Evolutionary conservation across 2,329 filamentous ascomycete species (phyloP).

Genomic region (Colletotrichum theobromicola): DNA sequence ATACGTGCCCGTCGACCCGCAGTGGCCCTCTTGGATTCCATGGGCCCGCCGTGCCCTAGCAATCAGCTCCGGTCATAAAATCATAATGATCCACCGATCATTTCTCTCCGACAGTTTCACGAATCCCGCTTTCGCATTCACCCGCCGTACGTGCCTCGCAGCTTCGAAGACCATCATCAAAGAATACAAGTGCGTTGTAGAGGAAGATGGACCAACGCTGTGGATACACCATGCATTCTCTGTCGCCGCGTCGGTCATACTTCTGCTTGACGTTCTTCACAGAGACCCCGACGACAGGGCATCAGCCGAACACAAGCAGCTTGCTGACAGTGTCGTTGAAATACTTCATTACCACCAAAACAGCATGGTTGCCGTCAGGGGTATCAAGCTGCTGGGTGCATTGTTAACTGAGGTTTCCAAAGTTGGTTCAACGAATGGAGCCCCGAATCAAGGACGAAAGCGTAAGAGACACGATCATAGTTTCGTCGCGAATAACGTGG

Average conservation of each 20-base stretch:
- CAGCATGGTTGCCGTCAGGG: background rate
- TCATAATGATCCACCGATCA: background rate
- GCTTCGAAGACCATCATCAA: constrained; percentile 43
- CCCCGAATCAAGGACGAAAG: background rate
- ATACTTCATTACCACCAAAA: background rate
- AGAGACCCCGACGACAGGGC: background rate
- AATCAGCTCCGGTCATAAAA: background rate
- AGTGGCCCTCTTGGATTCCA: background rate
- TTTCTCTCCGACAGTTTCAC: background rate
- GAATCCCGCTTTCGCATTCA: background rate
- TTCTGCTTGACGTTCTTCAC: background rate
- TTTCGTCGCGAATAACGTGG: background rate
- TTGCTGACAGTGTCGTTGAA: background rate
- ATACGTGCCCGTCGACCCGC: background rate
- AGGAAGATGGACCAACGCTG: constrained; percentile 26
- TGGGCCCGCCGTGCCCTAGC: background rate
- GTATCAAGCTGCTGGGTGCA: background rate
- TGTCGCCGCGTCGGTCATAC: constrained; percentile 17
- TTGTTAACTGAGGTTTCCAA: background rate
- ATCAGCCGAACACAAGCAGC: background rate
- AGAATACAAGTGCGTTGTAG: constrained; percentile 25
- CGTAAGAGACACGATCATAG: background rate
- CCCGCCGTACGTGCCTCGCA: constrained; percentile 34
- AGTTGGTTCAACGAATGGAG: background rate
- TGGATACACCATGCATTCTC: constrained; percentile 34